phyloP scores from a whole-genome alignment of 352 stramenopile genomes.

The Globisporangium orthogonon region DNA sequence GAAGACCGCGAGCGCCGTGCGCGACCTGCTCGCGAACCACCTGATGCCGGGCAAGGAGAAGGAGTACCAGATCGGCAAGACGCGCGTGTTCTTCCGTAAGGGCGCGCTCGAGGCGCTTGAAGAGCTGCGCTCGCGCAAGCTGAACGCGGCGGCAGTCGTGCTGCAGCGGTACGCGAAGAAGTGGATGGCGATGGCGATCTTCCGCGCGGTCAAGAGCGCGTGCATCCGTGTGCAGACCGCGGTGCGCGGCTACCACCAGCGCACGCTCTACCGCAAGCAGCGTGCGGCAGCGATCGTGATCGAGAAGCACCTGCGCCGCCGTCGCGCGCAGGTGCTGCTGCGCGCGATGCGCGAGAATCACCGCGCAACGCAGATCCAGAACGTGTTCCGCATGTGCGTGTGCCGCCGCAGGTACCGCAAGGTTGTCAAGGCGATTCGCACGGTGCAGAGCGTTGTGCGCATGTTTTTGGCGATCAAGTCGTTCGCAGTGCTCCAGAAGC shows the following conservation, averaged over 20 bases:
- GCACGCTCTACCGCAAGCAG: conserved; percentile 55
- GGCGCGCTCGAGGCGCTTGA: conserved; percentile 78
- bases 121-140: conserved; percentile 69
- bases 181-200: conserved; percentile 65
- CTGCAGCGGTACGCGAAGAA: conserved; percentile 82
- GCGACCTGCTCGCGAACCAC: neutral
- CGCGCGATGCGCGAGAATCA: conserved; percentile 53
- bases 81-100: conserved; percentile 79
- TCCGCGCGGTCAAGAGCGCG: conserved; percentile 48
- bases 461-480: conserved; percentile 75
- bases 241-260: conserved; percentile 35
- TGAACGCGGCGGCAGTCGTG: conserved; percentile 72
- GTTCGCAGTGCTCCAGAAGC: conserved; percentile 66
- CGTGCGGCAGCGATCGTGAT: conserved; percentile 52
- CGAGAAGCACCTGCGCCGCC: conserved; percentile 58
- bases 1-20: neutral
- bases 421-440: conserved; percentile 60
- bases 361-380: conserved; percentile 78
- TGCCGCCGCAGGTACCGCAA: conserved; percentile 54
- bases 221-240: conserved; percentile 55
- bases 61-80: conserved; percentile 73
- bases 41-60: conserved; percentile 29
- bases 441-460: conserved; percentile 78
- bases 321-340: conserved; percentile 54
- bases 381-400: conserved; percentile 80